Conservation (phyloP, 176 grass and related monocot genomes). For the Calamus simplicifolius region DNA sequence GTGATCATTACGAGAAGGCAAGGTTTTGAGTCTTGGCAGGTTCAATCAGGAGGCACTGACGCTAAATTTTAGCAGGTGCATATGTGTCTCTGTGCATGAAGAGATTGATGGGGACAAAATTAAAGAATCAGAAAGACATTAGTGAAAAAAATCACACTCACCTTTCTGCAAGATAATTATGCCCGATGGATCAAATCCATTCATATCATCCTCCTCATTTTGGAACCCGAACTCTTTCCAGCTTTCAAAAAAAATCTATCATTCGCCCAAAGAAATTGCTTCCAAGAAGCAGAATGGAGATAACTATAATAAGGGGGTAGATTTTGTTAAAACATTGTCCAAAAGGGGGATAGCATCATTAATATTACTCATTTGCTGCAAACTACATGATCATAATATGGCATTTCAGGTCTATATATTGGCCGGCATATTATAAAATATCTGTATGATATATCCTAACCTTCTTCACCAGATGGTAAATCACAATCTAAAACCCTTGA, state of each 20-base stretch:
- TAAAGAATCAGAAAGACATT: neutral
- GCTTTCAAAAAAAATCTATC: slow-evolving; percentile 75
- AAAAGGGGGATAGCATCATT: slow-evolving; percentile 93
- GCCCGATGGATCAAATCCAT: slow-evolving; percentile 79
- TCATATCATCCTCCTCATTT: slow-evolving; percentile 38
- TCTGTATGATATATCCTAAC: no score
- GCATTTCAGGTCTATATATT: no score
- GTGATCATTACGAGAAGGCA: no score
- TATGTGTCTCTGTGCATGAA: no score
- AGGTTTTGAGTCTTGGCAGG: no score
- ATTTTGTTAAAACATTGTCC: slow-evolving; percentile 97
- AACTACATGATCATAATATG: neutral
- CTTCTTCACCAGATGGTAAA: no score
- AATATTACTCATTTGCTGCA: slow-evolving; percentile 93
- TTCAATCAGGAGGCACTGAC: no score
- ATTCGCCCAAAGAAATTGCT: slow-evolving; percentile 90
- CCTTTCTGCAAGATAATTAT: slow-evolving; percentile 96
- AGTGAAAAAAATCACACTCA: slow-evolving; percentile 12
- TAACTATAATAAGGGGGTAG: slow-evolving; percentile 81
- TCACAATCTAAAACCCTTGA: no score
- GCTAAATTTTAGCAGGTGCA: no score
- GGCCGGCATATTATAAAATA: no score
- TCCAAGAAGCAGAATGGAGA: slow-evolving; percentile 80
- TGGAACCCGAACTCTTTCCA: slow-evolving; percentile 79
- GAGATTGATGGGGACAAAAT: no score